Percentiles rank a stretch among this genome's conserved stretches.
phyloP scores from a whole-genome alignment of 192 early-diverging fungal species.

The Umbelopsis vinacea region DNA sequence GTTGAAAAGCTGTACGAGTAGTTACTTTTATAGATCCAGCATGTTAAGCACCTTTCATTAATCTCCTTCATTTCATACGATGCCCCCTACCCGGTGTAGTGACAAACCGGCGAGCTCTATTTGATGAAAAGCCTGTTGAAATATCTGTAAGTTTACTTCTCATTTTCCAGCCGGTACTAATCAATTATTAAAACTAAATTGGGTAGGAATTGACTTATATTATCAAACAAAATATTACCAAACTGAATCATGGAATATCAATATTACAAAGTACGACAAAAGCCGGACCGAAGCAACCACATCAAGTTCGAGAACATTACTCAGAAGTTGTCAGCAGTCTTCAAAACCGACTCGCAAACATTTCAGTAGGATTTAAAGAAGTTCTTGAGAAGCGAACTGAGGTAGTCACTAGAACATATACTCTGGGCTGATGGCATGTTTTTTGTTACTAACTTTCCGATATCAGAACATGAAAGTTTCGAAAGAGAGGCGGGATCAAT shows the following conservation, averaged over 20 bases:
- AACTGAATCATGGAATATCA: conserved; percentile 91
- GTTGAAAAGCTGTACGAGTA: conserved; percentile 68
- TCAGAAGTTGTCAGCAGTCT: conserved; percentile 89
- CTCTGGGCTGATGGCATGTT: too few relatives aligned
- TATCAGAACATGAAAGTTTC: conserved; percentile 90
- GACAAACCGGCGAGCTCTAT: conserved; percentile 92
- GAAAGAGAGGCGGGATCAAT: conserved; percentile 89
- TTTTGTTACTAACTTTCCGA: too few relatives aligned
- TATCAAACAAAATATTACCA: conserved; percentile 96
- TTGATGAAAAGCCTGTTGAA: conserved; percentile 96
- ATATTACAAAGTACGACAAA: conserved; percentile 75
- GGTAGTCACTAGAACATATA: too few relatives aligned
- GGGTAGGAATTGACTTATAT: conserved; percentile 83
- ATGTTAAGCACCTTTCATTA: neutral
- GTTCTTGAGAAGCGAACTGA: conserved; percentile 92
- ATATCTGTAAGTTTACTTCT: conserved; percentile 69
- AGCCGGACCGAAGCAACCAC: conserved; percentile 47
- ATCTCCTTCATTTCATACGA: too few relatives aligned
- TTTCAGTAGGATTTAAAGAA: conserved; percentile 89
- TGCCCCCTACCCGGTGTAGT: conserved; percentile 54
- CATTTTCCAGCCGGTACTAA: neutral
- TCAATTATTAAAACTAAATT: neutral
- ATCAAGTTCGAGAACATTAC: conserved; percentile 89
- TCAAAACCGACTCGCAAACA: conserved; percentile 89
- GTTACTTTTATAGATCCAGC: neutral